A percentile compares a stretch with the other conserved stretches of the same genome.
phyloP scores from a whole-genome alignment of 345 rosid species.

The Syzygium aqueum region DNA sequence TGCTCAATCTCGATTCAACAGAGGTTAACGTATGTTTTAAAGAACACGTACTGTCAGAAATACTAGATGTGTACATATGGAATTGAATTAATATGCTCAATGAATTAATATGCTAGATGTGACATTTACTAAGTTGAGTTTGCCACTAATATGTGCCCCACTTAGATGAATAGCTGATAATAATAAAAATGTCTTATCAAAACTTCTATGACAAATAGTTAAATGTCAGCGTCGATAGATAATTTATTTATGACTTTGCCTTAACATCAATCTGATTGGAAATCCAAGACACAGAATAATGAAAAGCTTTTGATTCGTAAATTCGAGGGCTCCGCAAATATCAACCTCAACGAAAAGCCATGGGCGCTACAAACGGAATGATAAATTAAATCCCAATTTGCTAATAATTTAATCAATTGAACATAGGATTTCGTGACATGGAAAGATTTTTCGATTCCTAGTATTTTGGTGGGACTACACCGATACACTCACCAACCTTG shows the following conservation, averaged over 20 bases:
- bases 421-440: neutral
- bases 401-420: neutral
- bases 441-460: neutral
- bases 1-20: neutral
- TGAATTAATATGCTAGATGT: too few species aligned
- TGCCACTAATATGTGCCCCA: neutral
- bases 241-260: neutral
- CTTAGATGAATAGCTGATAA: neutral
- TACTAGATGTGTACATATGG: neutral
- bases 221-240: neutral
- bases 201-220: too few species aligned
- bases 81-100: neutral
- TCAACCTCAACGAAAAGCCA: neutral
- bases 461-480: neutral
- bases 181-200: too few species aligned
- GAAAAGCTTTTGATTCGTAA: neutral
- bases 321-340: neutral
- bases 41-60: neutral
- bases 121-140: neutral
- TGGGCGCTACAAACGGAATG: neutral
- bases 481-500: neutral
- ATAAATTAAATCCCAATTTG: neutral
- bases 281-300: neutral
- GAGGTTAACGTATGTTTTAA: rapidly evolving
- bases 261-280: neutral